Base-by-base conservation (phyloP, 2,329 filamentous ascomycete genomes). In the Paraphoma sp. region DNA sequence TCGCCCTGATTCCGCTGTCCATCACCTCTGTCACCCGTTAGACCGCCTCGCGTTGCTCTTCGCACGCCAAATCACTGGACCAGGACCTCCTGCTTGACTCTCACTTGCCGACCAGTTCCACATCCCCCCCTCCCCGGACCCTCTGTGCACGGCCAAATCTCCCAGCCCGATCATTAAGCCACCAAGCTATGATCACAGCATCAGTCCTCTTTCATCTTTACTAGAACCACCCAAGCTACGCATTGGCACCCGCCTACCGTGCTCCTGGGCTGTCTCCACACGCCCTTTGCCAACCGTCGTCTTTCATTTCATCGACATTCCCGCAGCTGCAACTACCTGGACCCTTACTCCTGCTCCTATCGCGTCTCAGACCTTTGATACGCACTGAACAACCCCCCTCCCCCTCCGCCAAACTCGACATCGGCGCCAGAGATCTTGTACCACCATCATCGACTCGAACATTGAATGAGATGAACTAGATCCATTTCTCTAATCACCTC, bases 221-320 rank as follows among this genome's bases (percentile, higher is more conserved):
- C 74, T 76, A 77, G 73, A 76, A 72, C 66, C 66, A 67, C 69
- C 71, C 69, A 70, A 67, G 59, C 65, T 67, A 69, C 75, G 74
- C 72, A 71, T 75, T 67, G 70, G 69, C 69, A 75, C 71, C 74
- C 75, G 73, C 68, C 70, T 76, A 78, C 76, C 76, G 75, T 77
- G 70, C 71, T 69, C 69, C 75, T 74, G 76, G 75, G 73, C 70
- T 66, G 62, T 72, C 71, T 73, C 73, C 73, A 75, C 71, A 75
- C 71, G 68, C 68, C 74, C 71, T 75, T 74, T 75, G 67, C 69
- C 72, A 76, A 72, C 72, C 67, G 67, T 74, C 69, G 70, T 73
- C 74, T 70, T 70, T 77, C 75, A 74, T 76, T 75, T 76, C 72
- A 72, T 71, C 68, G 63, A 69, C 71, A 65, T 63, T 71, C 65